Evolutionary conservation across 2,329 filamentous ascomycete species (phyloP), one percentile per base, ranked within the genome.

Genomic region (Fusarium concolor): DNA sequence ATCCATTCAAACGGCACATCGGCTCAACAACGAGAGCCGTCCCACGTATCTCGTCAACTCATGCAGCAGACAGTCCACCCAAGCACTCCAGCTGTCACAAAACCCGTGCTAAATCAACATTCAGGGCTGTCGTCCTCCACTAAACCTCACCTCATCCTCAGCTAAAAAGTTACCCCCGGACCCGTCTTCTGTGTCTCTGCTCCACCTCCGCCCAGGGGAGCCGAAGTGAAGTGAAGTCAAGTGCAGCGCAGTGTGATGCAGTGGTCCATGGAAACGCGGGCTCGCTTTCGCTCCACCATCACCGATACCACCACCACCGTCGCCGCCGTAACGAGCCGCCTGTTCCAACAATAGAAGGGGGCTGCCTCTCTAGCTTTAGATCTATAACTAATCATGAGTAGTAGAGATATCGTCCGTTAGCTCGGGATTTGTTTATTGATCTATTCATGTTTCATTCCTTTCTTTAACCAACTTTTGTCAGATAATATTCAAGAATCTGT

Each of bases 261-360:
- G 31, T 33, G 31, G 14, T 38, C 31, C 20, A n/a, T 24, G 31
- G 31, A 37, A 37, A 38, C 22, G 17, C 14, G 15, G 49, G 18
- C 38, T 53, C 44, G 15, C 33, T 17, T n/a, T n/a, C 3, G 33
- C 33, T 54, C 65, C 65, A 65, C 56, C 38, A 57, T 44, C 33
- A 52, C 61, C 45, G 50, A 51, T 68, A 47, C 65, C 65, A 69
- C 65, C 56, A 67, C 51, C 66, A 67, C 66, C 62, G 66, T 63
- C 53, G 52, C 56, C 26, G 60, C 56, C 62, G 57, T 64, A 64
- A 70, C 18, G 9, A 26, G 26, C 26, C 26, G 37, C 37, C 37
- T 44, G 50, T 65, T 65, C 65, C 65, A 68, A 69, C 65, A 69
- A 69, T 68, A 68, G 65, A 62, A 59, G 35, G 46, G 56, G 65